Percentiles rank a stretch among this genome's conserved stretches.
Evolutionary conservation across 2,329 filamentous ascomycete species (phyloP).

Genomic region (Trichoderma breve): DNA sequence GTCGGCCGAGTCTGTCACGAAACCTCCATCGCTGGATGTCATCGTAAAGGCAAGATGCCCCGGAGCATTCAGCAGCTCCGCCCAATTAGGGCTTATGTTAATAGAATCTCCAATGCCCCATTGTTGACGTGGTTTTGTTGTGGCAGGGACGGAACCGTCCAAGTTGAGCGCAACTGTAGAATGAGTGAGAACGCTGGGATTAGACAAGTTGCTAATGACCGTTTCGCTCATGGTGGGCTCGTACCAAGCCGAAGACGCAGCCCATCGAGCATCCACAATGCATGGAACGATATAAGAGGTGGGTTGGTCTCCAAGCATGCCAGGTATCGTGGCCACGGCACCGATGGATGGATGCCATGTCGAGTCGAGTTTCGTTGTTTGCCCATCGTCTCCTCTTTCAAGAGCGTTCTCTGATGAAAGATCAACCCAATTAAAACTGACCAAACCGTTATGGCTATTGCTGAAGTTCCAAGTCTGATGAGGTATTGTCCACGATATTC

Average conservation of each 20-base stretch:
- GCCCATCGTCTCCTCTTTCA: not conserved
- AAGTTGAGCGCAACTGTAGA: not conserved
- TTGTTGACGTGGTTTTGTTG: not conserved
- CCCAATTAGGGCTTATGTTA: not conserved
- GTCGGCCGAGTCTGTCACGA: not conserved
- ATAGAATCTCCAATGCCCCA: not conserved
- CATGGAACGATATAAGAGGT: not conserved
- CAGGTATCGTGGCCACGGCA: not conserved
- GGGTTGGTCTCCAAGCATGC: not conserved
- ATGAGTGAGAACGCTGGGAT: not conserved
- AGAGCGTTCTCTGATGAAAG: not conserved
- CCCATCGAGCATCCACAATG: not conserved
- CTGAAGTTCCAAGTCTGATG: not conserved
- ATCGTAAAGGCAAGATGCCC: not conserved
- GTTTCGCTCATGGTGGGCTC: not conserved
- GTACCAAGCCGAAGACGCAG: not conserved
- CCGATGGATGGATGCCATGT: not conserved
- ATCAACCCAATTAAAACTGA: not conserved
- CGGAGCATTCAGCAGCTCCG: not conserved
- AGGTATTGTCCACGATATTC: not conserved
- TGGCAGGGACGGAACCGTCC: not conserved
- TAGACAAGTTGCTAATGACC: not conserved
- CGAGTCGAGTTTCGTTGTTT: not conserved
- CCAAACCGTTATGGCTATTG: not conserved
- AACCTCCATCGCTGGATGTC: not conserved